Evolutionary conservation across 495 filamentous ascomycete species (phyloP), one percentile per base, ranked within the genome.

Genomic region (Bryoglossum gracile): DNA sequence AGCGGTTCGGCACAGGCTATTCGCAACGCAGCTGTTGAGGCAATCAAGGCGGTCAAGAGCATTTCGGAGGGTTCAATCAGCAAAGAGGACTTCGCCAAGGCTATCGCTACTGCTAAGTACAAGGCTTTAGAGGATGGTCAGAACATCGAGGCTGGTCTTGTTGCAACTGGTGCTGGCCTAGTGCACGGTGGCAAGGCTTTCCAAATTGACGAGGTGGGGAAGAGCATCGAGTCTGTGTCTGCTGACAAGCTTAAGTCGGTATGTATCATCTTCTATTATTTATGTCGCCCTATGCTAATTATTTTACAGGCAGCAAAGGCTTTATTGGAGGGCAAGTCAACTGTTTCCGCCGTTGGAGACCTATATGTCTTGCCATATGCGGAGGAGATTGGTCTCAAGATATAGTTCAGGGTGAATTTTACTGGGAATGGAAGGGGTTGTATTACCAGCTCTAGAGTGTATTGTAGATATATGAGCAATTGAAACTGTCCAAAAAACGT

Each of bases 91-190:
- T 71, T 97, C 64, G 80, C 84, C 65, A 97, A 96, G 76, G 92
- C 92, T 35, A 76, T 84, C 60, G 89, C 92, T 17, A 77, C 86
- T 59, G 91, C 94, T 54, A 97, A 95, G 71, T 99, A 95, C 74
- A 80, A 83, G 62, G 86, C 89, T 38, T 74, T 97, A 34, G 89
- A 95, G 63, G 79, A 77, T 33, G 88, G 83, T 40, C 84, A 96
- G 73, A 77, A 76, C 58, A 73, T 82, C 18, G 68, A 70, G 48
- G 78, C 79, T 36, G 82, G 81, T 50, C 66, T 87, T 49, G 80
- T 84, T 64, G 68, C 79, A 58, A 86, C 81, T 52, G 87, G 87
- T 56, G 75, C 83, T 38, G 86, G 85, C 30, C 76, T 76, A 50
- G 68, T 79, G 58, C 81, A 84, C 58, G 82, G 81, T 46, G 81